Base-by-base conservation (phyloP, 768 basidiomycete genomes). In the Candolleomyces eurysporus region DNA sequence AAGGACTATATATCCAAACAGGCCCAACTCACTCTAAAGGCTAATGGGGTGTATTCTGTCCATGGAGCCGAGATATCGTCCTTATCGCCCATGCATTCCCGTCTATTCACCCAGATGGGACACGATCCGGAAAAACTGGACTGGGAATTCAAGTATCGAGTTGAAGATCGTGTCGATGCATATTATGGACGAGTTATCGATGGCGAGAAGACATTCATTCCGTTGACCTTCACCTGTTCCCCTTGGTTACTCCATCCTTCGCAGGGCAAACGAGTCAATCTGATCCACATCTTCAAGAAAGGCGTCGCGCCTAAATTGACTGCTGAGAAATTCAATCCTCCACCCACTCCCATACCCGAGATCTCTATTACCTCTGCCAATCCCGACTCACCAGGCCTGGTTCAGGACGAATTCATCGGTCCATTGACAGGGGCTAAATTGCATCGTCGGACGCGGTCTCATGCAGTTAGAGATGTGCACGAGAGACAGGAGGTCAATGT, bases 111-210 rank as follows among this genome's bases (percentile, higher is more conserved):
- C 22, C 54, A 49, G 16, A 19, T 57, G 4, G 60, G 54, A 16
- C 67, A 71, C 31, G 56, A 50, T 21, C 60, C 72, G 4, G 71
- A 74, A 32, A 84, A 81, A 60, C 73, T 91, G 17, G 75, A 76
- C 22, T 94, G 93, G 94, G 84, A 84, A 59, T 89, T 95, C 64
- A 89, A 91, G 59, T 95, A 95, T 69, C 68, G 86, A 36, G 89
- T 95, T 10, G 82, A 84, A 45, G 86, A 91, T 64, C 79, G 84
- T 36, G 73, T 74, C 22, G 78, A 83, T 22, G 70, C 70, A 7
- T 75, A 78, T n/a, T n/a, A n/a, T 4, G 82, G 83, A 22, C 80
- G 76, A 61, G 67, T 76, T 17, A 67, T 83, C n/a, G 76, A 80
- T 6, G 90, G 89, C 16, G 93, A 94, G 73, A 91, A 89, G 75